A percentile compares a stretch with the other conserved stretches of the same genome.
These are phyloP conservation scores for Suhomyces prunicola DNA, from an alignment of 805 yeast species.

Conservation along the genomic window DNA sequence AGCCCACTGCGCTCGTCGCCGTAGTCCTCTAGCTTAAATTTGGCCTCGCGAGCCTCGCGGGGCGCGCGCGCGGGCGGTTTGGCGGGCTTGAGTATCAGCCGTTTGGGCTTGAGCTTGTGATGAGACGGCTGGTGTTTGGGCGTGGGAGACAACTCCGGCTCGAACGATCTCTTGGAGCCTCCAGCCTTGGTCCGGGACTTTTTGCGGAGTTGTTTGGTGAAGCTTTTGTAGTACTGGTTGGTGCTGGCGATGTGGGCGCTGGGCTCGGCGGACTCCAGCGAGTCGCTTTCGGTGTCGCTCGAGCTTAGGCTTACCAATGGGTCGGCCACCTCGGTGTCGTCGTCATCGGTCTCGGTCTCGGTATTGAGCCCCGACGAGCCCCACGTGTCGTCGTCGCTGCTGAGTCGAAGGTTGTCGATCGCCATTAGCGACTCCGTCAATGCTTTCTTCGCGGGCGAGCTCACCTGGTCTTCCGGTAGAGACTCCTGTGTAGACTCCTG, in stretches of 20 bases:
- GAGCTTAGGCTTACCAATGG: constrained; percentile 1
- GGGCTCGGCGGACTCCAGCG: constrained; percentile 1
- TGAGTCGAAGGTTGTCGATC: constrained; percentile 12
- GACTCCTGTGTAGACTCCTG: no score
- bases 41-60: not conserved
- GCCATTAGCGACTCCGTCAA: constrained; percentile 8
- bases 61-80: not conserved
- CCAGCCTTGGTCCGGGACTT: constrained; percentile 6
- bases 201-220: constrained; percentile 12
- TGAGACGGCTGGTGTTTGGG: constrained; percentile 44
- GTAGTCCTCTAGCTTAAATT: not conserved
- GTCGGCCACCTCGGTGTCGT: constrained; percentile 9
- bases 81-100: constrained; percentile 35
- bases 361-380: constrained; percentile 25
- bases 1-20: constrained; percentile 10
- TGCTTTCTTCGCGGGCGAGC: constrained; percentile 6
- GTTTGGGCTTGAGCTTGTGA: constrained; percentile 38
- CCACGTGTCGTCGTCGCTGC: constrained; percentile 18
- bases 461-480: no score
- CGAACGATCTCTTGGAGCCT: not conserved
- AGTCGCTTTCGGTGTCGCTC: constrained; percentile 6
- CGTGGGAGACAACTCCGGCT: constrained; percentile 26
- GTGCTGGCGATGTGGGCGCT: constrained; percentile 10
- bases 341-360: constrained; percentile 20
- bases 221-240: constrained; percentile 18